Conservation (phyloP, 371 early-diverging fungal species). For the Mucor plumbeus region DNA sequence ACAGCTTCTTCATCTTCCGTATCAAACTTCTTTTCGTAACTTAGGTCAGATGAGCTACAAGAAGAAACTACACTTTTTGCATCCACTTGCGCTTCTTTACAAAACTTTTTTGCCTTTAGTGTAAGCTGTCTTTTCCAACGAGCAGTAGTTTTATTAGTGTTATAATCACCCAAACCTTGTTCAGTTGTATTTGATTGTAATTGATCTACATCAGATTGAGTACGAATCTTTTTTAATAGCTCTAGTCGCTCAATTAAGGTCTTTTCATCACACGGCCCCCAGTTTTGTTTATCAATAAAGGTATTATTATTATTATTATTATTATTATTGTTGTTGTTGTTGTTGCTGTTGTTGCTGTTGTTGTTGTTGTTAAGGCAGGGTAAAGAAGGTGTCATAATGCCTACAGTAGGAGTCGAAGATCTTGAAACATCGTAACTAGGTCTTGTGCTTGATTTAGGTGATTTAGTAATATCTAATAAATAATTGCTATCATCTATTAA, state of each 20-base stretch:
- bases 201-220: not conserved
- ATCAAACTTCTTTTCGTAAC: not conserved
- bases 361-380: not conserved
- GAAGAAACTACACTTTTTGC: not conserved
- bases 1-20: constrained; percentile 10
- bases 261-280: constrained; percentile 17
- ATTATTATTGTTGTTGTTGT: too few species aligned
- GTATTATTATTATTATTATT: not conserved
- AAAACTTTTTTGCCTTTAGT: constrained; percentile 16
- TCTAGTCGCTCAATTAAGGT: constrained; percentile 22
- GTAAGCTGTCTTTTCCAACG: constrained; percentile 21
- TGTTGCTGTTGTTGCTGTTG: too few species aligned
- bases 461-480: not conserved
- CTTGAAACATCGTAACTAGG: constrained; percentile 12
- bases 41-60: not conserved
- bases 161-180: not conserved
- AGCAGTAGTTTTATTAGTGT: not conserved
- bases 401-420: constrained; percentile 6
- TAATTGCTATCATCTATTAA: constrained; percentile 18
- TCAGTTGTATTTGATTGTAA: not conserved
- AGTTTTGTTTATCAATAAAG: not conserved
- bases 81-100: constrained; percentile 18
- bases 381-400: constrained; percentile 16
- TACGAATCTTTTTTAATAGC: constrained; percentile 26
- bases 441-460: not conserved